Percentiles rank a stretch among this genome's conserved stretches.
phyloP scores from a whole-genome alignment of 352 stramenopile genomes.

The Phytophthora citrophthora region DNA sequence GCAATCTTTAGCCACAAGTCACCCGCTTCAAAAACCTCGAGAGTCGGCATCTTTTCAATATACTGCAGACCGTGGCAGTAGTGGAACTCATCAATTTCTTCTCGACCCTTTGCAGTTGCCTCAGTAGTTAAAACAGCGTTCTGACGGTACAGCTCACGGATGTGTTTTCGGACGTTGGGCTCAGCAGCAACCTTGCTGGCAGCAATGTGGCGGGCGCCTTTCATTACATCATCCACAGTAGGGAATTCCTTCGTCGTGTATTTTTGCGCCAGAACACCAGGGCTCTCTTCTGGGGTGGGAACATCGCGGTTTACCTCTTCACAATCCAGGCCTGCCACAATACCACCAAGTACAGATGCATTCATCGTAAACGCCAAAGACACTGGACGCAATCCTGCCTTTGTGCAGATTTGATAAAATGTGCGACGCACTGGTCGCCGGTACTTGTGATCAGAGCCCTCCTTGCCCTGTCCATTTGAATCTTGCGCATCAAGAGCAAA shows the following conservation, averaged over 20 bases:
- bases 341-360: constrained; percentile 78
- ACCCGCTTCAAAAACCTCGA: constrained; percentile 74
- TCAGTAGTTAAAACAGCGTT: constrained; percentile 79
- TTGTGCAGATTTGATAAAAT: constrained; percentile 91
- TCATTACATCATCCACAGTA: constrained; percentile 88
- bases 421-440: constrained; percentile 81
- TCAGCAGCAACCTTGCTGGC: constrained; percentile 86
- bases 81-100: constrained; percentile 91
- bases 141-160: constrained; percentile 86
- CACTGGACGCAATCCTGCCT: constrained; percentile 74
- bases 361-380: constrained; percentile 88
- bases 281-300: constrained; percentile 78
- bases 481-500: constrained; percentile 82
- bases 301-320: constrained; percentile 72
- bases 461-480: constrained; percentile 54
- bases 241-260: constrained; percentile 87
- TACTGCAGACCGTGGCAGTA: constrained; percentile 90
- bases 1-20: constrained; percentile 82
- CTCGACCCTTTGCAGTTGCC: constrained; percentile 77
- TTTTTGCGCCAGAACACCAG: constrained; percentile 70
- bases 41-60: constrained; percentile 83
- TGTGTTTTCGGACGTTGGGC: constrained; percentile 84
- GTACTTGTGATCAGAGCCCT: constrained; percentile 63
- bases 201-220: constrained; percentile 87
- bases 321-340: constrained; percentile 74